Conservation (phyloP, 139 green algal genomes). For the Asterochloris erici region DNA sequence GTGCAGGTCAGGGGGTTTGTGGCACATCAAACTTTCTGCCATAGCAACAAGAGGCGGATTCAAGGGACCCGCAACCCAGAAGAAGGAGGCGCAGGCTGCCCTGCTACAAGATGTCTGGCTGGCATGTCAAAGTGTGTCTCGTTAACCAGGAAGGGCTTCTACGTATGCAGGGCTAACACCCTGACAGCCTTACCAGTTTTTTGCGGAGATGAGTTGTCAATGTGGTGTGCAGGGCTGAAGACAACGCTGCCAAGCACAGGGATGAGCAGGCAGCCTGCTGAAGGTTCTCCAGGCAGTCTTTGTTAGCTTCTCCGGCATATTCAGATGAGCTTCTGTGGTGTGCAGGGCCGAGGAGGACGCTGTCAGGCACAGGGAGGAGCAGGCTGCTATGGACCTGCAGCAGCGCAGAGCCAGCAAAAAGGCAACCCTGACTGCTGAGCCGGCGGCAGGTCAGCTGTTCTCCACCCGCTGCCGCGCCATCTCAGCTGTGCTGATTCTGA, state of each 20-base stretch:
- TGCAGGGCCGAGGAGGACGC: constrained; percentile 56
- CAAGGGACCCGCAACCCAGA: constrained; percentile 47
- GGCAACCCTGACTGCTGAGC: constrained; percentile 49
- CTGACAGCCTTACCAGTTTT: too few relatives aligned
- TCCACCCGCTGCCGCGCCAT: constrained; percentile 1
- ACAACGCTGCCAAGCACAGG: constrained; percentile 45
- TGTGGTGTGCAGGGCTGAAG: constrained; percentile 38
- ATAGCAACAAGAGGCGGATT: too few relatives aligned
- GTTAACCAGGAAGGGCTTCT: too few relatives aligned
- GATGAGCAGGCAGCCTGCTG: constrained; percentile 27
- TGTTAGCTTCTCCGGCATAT: too few relatives aligned
- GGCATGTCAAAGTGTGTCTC: too few relatives aligned
- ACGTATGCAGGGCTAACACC: too few relatives aligned
- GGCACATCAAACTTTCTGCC: too few relatives aligned
- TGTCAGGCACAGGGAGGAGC: constrained; percentile 29
- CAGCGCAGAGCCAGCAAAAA: constrained; percentile 37
- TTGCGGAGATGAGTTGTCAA: too few relatives aligned
- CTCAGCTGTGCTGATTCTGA: too few relatives aligned
- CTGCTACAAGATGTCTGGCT: neutral
- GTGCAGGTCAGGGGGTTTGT: too few relatives aligned
- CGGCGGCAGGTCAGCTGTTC: constrained; percentile 29
- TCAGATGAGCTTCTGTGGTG: too few relatives aligned
- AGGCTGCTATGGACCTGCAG: constrained; percentile 38
- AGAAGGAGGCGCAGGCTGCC: constrained; percentile 29
- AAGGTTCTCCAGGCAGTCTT: too few relatives aligned